phyloP scores from a whole-genome alignment of 1,284 basidiomycete genomes.

The Rhodotorula sp. region DNA sequence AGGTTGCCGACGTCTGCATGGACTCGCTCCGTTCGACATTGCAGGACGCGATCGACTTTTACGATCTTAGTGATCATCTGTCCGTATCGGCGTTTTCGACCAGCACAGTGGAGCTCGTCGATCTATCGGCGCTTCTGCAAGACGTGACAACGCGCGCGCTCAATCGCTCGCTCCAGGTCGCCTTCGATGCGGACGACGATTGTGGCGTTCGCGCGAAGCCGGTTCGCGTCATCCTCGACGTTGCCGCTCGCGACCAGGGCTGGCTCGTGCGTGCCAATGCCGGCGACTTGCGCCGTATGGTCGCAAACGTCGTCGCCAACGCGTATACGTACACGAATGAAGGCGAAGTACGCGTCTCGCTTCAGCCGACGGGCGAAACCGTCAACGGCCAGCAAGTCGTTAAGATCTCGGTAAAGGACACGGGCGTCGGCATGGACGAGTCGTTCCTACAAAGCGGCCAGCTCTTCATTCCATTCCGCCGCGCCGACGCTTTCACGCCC shows the following conservation, averaged over 20 bases:
- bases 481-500: conserved; percentile 9
- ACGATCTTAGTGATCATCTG: background rate
- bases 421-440: conserved; percentile 14
- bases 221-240: conserved; percentile 8
- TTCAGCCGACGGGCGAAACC: background rate
- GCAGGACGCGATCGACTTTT: conserved; percentile 46
- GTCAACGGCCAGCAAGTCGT: background rate
- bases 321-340: conserved; percentile 52
- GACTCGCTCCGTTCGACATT: conserved; percentile 41
- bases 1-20: conserved; percentile 43
- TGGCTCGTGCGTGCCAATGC: conserved; percentile 43
- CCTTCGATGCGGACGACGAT: background rate
- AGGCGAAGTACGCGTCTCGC: conserved; percentile 35
- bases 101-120: conserved; percentile 8
- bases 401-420: conserved; percentile 8
- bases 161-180: conserved; percentile 16
- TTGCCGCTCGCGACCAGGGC: conserved; percentile 43
- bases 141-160: conserved; percentile 33
- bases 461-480: conserved; percentile 19
- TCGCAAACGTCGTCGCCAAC: conserved; percentile 53
- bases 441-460: conserved; percentile 10
- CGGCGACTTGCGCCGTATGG: conserved; percentile 45
- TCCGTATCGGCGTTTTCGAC: background rate
- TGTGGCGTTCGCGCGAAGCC: background rate
- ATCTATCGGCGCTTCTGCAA: conserved; percentile 29